phyloP scores from a whole-genome alignment of 345 rosid genomes.

The Aquilaria sinensis region DNA sequence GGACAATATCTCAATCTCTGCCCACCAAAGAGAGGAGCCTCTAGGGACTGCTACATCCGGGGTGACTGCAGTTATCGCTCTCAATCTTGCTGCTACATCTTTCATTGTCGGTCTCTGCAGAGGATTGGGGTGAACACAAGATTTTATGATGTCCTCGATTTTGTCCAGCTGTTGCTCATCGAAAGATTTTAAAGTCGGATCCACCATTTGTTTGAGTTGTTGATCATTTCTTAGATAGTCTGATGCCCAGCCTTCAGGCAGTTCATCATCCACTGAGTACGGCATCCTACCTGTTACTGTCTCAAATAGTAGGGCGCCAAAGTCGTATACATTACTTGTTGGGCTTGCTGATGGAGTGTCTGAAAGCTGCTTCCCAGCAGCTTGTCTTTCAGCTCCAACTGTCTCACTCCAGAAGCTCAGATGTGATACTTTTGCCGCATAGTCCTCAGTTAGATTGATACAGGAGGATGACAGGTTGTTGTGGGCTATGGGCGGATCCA shows the following conservation, averaged over 20 bases:
- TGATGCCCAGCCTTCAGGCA: conserved; percentile 46
- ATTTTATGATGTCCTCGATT: conserved; percentile 40
- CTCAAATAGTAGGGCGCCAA: conserved; percentile 63
- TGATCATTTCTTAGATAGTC: conserved; percentile 33
- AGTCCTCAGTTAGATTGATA: conserved; percentile 68
- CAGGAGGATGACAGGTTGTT: conserved; percentile 51
- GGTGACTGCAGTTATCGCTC: conserved; percentile 43
- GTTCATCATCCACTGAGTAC: conserved; percentile 26
- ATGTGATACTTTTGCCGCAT: conserved; percentile 69
- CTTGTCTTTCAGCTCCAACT: conserved; percentile 31
- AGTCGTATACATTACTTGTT: conserved; percentile 52
- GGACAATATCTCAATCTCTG: conserved; percentile 73
- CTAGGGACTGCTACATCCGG: conserved; percentile 54
- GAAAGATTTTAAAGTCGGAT: conserved; percentile 55
- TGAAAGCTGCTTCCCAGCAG: conserved; percentile 16
- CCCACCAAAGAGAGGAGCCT: conserved; percentile 96
- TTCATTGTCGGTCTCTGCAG: conserved; percentile 46
- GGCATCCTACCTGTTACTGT: conserved; percentile 65
- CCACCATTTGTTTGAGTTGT: conserved; percentile 38
- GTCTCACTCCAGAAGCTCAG: conserved; percentile 53
- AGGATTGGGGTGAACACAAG: conserved; percentile 55
- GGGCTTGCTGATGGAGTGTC: conserved; percentile 21
- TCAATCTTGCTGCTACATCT: conserved; percentile 42
- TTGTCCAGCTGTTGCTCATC: conserved; percentile 43
- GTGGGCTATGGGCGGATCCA: conserved; percentile 55